Evolutionary conservation across 768 basidiomycete species (phyloP).

Genomic region (Leccinum broughii): DNA sequence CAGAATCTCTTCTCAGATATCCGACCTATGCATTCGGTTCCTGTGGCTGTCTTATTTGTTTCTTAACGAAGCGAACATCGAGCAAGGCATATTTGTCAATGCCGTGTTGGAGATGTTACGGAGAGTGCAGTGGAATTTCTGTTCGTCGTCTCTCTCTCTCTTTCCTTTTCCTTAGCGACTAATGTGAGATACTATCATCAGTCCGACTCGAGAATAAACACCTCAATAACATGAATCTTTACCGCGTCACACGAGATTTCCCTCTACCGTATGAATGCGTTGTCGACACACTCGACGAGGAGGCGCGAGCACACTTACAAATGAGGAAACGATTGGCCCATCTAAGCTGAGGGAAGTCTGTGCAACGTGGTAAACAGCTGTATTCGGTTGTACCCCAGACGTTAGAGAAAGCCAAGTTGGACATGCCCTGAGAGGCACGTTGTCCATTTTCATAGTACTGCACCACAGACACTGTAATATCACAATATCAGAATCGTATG

Average conservation of each 20-base stretch:
- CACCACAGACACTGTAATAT: not conserved
- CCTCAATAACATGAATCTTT: constrained; percentile 89
- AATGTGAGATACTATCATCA: constrained; percentile 35
- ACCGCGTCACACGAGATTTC: constrained; percentile 83
- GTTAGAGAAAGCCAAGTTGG: not conserved
- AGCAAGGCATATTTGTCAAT: constrained; percentile 63
- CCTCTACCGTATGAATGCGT: constrained; percentile 67
- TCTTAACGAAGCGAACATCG: constrained; percentile 42
- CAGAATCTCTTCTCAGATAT: constrained; percentile 44
- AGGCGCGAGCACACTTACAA: constrained; percentile 22
- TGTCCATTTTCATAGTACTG: not conserved
- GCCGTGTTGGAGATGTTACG: constrained; percentile 76
- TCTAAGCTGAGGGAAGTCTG: constrained; percentile 16
- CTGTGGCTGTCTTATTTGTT: constrained; percentile 82
- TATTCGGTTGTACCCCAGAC: not conserved
- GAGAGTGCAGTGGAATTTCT: constrained; percentile 91
- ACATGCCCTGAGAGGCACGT: not conserved
- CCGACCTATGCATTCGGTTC: constrained; percentile 77
- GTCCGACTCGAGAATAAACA: constrained; percentile 91
- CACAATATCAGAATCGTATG: not conserved
- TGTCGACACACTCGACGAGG: constrained; percentile 49
- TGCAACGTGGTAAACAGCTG: not conserved
- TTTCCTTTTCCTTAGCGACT: not conserved
- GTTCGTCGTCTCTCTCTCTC: constrained; percentile 42
- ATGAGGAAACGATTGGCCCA: constrained; percentile 19